These are phyloP conservation scores for Solanum ahanhuiri DNA, from an alignment of 257 asterid species.

Conservation along the genomic window DNA sequence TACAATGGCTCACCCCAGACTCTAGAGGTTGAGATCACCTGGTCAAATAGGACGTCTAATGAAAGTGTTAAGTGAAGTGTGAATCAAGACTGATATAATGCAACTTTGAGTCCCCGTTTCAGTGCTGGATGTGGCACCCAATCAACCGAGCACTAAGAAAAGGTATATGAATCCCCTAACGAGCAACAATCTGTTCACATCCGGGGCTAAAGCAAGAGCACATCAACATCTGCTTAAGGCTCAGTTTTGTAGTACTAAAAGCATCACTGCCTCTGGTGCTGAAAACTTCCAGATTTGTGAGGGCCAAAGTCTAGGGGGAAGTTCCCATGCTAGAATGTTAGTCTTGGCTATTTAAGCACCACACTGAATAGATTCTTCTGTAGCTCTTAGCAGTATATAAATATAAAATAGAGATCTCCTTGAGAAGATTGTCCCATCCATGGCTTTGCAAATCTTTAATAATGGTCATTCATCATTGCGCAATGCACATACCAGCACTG, in stretches of 20 bases:
- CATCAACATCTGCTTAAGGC: background rate
- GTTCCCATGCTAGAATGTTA: background rate
- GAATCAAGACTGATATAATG: background rate
- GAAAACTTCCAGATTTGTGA: background rate
- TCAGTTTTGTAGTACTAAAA: background rate
- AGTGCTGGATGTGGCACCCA: background rate
- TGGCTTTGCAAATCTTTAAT: too few relatives aligned
- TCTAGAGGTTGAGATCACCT: conserved; percentile 63
- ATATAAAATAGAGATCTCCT: background rate
- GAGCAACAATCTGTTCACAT: background rate
- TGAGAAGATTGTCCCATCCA: too few relatives aligned
- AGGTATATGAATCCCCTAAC: background rate
- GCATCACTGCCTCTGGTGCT: background rate
- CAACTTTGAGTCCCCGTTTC: background rate
- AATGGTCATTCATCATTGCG: too few relatives aligned
- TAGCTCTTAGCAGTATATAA: background rate
- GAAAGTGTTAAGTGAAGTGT: conserved; percentile 9
- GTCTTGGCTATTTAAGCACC: background rate
- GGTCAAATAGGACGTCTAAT: conserved; percentile 45
- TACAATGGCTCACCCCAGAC: conserved; percentile 44
- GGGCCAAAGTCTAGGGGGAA: background rate
- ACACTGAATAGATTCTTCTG: background rate
- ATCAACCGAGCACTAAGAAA: background rate
- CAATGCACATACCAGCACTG: too few relatives aligned
- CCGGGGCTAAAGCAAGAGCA: background rate